phyloP scores from a whole-genome alignment of 2,329 filamentous ascomycete species.

The Nothopassalora personata region DNA sequence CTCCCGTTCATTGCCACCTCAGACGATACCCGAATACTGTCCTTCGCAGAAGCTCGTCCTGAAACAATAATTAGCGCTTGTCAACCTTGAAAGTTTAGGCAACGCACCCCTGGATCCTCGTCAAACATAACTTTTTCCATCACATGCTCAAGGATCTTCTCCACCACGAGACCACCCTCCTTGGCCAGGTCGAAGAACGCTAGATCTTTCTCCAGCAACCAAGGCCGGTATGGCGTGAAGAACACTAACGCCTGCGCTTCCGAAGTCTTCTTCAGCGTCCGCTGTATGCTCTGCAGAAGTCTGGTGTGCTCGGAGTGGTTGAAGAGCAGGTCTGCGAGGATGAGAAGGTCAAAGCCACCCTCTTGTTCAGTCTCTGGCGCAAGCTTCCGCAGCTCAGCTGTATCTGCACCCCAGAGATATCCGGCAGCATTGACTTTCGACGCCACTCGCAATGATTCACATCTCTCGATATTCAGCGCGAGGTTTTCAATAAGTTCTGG shows the following conservation, averaged over 20 bases:
- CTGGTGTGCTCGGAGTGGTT: conserved; percentile 82
- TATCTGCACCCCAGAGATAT: conserved; percentile 75
- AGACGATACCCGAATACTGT: conserved; percentile 77
- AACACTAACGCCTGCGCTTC: conserved; percentile 72
- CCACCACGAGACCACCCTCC: conserved; percentile 66
- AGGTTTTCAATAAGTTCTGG: conserved; percentile 76
- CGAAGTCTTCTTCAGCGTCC: conserved; percentile 55
- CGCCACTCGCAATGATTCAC: conserved; percentile 38
- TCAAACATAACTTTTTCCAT: conserved; percentile 88
- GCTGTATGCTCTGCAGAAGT: conserved; percentile 64
- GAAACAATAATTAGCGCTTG: neutral
- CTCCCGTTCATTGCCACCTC: conserved; percentile 47
- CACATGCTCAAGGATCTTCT: conserved; percentile 72
- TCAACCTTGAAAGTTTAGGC: neutral
- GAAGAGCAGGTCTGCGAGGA: conserved; percentile 86
- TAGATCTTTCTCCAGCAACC: conserved; percentile 79
- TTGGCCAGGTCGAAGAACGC: conserved; percentile 76
- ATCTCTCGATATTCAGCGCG: conserved; percentile 64
- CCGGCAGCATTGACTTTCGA: conserved; percentile 48
- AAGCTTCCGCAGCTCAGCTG: conserved; percentile 53
- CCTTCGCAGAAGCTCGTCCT: conserved; percentile 71
- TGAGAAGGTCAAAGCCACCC: conserved; percentile 67
- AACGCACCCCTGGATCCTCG: conserved; percentile 68
- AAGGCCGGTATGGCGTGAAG: conserved; percentile 90
- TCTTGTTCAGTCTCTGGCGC: conserved; percentile 41